A percentile compares a stretch with the other conserved stretches of the same genome.
Conservation (phyloP, 768 basidiomycete species). For the Tephrocybe sp. region DNA sequence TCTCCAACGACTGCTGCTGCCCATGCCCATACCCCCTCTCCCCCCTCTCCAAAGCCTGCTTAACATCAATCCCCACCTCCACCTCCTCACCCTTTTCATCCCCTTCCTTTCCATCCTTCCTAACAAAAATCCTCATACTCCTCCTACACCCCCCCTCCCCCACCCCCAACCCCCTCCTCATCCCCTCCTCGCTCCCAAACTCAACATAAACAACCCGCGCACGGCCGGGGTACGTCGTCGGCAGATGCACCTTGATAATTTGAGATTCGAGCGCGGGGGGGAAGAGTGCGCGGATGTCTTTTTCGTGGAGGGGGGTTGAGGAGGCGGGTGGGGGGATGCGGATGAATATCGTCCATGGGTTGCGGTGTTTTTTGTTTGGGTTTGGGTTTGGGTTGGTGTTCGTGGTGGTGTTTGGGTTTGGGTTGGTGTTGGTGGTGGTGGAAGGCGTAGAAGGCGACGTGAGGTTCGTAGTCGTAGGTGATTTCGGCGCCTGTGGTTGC, state of each 20-base stretch:
- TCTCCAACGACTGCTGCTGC: slow-evolving; percentile 39
- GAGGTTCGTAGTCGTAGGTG: no score
- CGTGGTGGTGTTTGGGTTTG: no score
- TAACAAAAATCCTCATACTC: no score
- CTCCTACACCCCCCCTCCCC: no score
- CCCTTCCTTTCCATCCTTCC: slow-evolving; percentile 42
- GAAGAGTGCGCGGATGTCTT: slow-evolving; percentile 75
- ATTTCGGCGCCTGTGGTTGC: no score
- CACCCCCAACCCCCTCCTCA: slow-evolving; percentile 76
- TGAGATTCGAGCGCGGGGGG: slow-evolving; percentile 71
- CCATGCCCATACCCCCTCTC: slow-evolving; percentile 36
- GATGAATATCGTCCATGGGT: slow-evolving; percentile 88
- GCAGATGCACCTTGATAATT: slow-evolving; percentile 71
- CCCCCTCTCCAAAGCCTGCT: slow-evolving; percentile 64
- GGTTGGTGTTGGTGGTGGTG: slow-evolving; percentile 11
- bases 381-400: no score
- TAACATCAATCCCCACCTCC: slow-evolving; percentile 62
- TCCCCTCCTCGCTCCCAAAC: slow-evolving; percentile 83
- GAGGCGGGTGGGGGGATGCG: slow-evolving; percentile 52
- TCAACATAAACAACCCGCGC: slow-evolving; percentile 80
- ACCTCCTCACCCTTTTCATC: no score
- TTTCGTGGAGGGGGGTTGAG: slow-evolving; percentile 46
- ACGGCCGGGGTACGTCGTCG: slow-evolving; percentile 45
- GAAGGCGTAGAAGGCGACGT: slow-evolving; percentile 20
- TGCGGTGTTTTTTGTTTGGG: slow-evolving; percentile 25